phyloP scores from a whole-genome alignment of 2,329 filamentous ascomycete species.

The Metarhizium robertsii region DNA sequence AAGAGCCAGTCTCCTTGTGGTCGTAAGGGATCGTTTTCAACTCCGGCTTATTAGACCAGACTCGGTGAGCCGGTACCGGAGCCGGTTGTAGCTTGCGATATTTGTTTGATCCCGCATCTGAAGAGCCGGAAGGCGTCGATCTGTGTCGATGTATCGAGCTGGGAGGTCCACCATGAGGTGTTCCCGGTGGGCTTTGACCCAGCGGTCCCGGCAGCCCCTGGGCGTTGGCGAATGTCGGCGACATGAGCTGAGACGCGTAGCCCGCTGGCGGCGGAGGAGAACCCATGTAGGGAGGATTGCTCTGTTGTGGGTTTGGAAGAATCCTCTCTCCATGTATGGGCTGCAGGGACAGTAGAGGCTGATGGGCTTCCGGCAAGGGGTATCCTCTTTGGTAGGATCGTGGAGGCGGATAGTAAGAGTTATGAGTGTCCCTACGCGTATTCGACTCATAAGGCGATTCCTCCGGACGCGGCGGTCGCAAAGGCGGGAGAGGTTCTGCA shows the following conservation, averaged over 20 bases:
- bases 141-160: conserved; percentile 24
- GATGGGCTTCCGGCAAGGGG: conserved; percentile 15
- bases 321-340: conserved; percentile 22
- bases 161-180: conserved; percentile 18
- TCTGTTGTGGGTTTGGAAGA: conserved; percentile 23
- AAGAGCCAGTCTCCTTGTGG: conserved; percentile 48
- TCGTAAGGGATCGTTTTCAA: conserved; percentile 51
- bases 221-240: conserved; percentile 26
- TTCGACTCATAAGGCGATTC: conserved; percentile 22
- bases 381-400: conserved; percentile 24
- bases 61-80: conserved; percentile 41
- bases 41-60: conserved; percentile 37
- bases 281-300: conserved; percentile 20
- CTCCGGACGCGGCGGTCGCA: conserved; percentile 28
- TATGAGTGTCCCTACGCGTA: conserved; percentile 19
- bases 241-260: conserved; percentile 24
- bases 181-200: conserved; percentile 26
- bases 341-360: conserved; percentile 18
- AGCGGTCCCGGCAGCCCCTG: conserved; percentile 19
- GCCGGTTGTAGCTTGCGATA: conserved; percentile 52
- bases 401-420: conserved; percentile 22
- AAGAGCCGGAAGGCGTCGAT: conserved; percentile 28
- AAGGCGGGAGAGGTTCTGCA: conserved; percentile 27
- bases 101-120: conserved; percentile 30
- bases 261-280: conserved; percentile 21